Conservation (phyloP, 2,329 filamentous ascomycete genomes). For the Didymella segeticola region DNA sequence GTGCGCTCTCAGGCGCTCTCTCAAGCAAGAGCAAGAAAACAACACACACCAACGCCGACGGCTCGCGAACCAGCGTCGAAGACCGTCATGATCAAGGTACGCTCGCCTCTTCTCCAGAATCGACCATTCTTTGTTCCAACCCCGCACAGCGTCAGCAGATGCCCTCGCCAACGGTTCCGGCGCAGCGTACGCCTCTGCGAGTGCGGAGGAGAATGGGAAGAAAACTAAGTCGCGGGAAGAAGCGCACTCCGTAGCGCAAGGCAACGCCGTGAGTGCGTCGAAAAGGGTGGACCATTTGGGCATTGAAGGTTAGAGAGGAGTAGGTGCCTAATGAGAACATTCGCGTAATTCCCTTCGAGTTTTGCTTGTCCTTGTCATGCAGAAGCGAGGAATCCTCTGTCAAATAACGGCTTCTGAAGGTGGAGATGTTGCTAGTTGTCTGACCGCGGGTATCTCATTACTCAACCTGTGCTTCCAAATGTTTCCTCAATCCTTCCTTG, state of each 20-base stretch:
- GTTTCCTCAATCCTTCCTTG: conserved; percentile 69
- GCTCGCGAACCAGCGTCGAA: conserved; percentile 29
- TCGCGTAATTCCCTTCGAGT: no score
- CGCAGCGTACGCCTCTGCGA: conserved; percentile 30
- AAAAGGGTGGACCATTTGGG: conserved; percentile 40
- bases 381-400: no score
- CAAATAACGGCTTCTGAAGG: no score
- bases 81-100: conserved; percentile 36
- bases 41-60: conserved; percentile 37
- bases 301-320: not conserved
- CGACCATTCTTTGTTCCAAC: not conserved
- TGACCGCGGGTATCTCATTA: conserved; percentile 10
- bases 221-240: conserved; percentile 8
- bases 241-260: conserved; percentile 17
- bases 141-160: conserved; percentile 25
- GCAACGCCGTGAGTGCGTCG: conserved; percentile 7
- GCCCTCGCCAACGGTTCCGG: conserved; percentile 29
- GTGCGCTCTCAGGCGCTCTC: conserved; percentile 43
- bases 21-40: conserved; percentile 40
- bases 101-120: not conserved
- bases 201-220: conserved; percentile 24
- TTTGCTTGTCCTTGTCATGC: no score
- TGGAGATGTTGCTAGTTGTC: not conserved
- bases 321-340: no score
- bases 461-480: conserved; percentile 52